Percentiles rank a stretch among this genome's conserved stretches.
Evolutionary conservation across 176 grass and related monocot genomes (phyloP).

Genomic region (Carex littledalei): DNA sequence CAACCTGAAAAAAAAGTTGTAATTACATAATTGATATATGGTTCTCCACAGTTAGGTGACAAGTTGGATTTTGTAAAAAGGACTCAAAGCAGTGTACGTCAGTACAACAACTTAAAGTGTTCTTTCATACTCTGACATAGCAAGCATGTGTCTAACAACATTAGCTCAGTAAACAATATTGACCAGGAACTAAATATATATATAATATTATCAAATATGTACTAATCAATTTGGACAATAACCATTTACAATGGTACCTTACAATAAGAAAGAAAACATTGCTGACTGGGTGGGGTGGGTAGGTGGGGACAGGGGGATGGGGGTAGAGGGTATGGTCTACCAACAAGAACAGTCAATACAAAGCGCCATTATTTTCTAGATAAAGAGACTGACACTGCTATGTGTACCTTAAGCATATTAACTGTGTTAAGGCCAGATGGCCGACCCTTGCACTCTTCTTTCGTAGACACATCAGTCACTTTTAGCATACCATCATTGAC

Average conservation of each 20-base stretch:
- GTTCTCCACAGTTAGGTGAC: background rate
- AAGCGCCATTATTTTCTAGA: background rate
- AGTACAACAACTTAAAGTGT: background rate
- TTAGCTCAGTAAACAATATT: background rate
- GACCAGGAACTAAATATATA: background rate
- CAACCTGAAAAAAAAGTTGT: conserved; percentile 53
- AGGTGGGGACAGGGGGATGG: too few relatives aligned
- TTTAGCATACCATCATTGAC: conserved; percentile 59
- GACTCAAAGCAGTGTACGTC: background rate
- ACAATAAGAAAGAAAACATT: background rate
- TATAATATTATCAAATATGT: background rate
- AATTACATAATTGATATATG: conserved; percentile 19
- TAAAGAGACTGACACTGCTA: background rate
- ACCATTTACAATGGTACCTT: background rate
- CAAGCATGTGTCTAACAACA: background rate
- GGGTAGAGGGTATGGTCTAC: background rate
- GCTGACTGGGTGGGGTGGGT: background rate
- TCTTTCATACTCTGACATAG: background rate
- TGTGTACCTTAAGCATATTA: conserved; percentile 88
- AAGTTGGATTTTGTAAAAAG: conserved; percentile 10
- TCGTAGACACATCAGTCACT: conserved; percentile 68
- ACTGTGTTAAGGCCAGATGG: conserved; percentile 96
- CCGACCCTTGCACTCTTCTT: conserved; percentile 82
- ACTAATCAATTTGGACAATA: background rate
- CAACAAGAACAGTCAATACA: background rate